Conservation (phyloP, 768 basidiomycete species). For the Leucocoprinus birnbaumii region DNA sequence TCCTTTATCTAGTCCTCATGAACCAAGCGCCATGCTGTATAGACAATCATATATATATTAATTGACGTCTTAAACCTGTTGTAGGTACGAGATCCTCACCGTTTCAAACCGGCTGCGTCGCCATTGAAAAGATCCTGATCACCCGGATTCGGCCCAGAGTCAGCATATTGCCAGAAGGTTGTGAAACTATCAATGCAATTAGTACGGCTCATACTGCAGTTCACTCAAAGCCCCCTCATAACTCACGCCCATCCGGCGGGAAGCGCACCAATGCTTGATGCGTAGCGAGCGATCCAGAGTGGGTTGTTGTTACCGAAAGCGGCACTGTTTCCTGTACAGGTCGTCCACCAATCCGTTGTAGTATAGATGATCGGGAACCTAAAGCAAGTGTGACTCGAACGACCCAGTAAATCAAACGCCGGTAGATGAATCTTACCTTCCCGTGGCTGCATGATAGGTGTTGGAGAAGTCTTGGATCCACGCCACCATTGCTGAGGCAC, state of each 20-base stretch:
- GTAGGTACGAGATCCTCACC: not conserved
- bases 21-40: no score
- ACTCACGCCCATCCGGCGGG: conserved; percentile 56
- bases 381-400: not conserved
- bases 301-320: conserved; percentile 50
- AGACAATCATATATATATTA: no score
- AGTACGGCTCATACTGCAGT: no score
- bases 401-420: not conserved
- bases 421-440: no score
- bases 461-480: conserved; percentile 63
- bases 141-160: conserved; percentile 53
- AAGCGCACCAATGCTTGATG: conserved; percentile 47
- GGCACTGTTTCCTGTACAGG: conserved; percentile 59
- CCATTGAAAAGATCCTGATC: conserved; percentile 61
- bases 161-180: conserved; percentile 63
- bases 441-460: conserved; percentile 49
- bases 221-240: no score
- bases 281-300: conserved; percentile 58
- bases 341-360: conserved; percentile 66
- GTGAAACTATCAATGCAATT: conserved; percentile 27
- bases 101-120: conserved; percentile 5
- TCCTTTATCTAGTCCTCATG: no score
- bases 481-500: conserved; percentile 50
- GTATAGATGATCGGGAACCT: conserved; percentile 35
- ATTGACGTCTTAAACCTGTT: no score